These are phyloP conservation scores for Beauveria bassiana DNA, from an alignment of 2,329 filamentous ascomycete genomes.

Conservation along the genomic window DNA sequence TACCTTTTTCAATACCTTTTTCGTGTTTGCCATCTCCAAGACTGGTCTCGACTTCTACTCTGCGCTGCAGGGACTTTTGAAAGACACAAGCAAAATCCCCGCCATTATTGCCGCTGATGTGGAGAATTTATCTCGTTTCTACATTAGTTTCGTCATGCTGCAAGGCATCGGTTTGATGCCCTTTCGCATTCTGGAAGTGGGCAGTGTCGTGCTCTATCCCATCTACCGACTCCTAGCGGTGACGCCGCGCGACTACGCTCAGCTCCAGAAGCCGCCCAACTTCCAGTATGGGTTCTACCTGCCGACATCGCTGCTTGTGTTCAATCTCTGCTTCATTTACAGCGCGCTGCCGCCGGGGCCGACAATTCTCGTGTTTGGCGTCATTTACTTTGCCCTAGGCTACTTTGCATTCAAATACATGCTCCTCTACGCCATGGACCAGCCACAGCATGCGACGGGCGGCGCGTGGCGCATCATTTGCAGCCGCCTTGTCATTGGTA, in stretches of 20 bases:
- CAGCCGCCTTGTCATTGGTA: constrained; percentile 77
- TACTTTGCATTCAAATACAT: constrained; percentile 96
- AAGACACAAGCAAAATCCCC: constrained; percentile 73
- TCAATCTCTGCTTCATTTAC: constrained; percentile 94
- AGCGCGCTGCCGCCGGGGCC: constrained; percentile 76
- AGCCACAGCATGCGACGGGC: constrained; percentile 88
- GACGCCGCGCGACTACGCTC: constrained; percentile 82
- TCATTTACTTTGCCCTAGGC: constrained; percentile 75
- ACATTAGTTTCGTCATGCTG: constrained; percentile 87
- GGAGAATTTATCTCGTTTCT: constrained; percentile 70
- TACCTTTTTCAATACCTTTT: constrained; percentile 97
- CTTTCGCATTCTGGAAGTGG: constrained; percentile 84
- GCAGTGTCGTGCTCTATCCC: constrained; percentile 75
- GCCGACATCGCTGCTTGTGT: constrained; percentile 83
- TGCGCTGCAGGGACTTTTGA: constrained; percentile 64
- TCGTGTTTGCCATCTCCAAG: constrained; percentile 84
- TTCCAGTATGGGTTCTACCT: constrained; percentile 97
- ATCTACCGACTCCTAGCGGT: constrained; percentile 70
- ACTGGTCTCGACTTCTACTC: constrained; percentile 70
- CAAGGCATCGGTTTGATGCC: constrained; percentile 92
- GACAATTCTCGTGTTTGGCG: constrained; percentile 71
- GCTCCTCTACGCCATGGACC: constrained; percentile 95
- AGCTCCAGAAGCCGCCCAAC: constrained; percentile 70
- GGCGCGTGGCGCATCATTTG: constrained; percentile 96
- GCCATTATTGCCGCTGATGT: constrained; percentile 68